Conservation (phyloP, 805 yeast species). For the Yarrowia keelungensis region DNA sequence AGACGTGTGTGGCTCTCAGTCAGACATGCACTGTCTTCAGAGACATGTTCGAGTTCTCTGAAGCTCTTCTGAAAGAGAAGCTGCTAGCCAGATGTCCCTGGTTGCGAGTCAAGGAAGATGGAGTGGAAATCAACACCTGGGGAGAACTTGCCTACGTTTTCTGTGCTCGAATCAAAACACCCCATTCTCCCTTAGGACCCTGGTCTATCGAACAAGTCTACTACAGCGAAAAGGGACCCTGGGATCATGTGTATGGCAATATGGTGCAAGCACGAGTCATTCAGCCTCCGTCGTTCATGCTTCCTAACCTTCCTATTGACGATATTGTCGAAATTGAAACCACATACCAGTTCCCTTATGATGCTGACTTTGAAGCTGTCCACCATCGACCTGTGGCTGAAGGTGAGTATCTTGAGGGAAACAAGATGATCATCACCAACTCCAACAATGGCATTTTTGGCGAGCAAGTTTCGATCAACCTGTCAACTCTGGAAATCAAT, state of each 20-base stretch:
- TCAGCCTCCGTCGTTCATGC: neutral
- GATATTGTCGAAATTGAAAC: constrained; percentile 7
- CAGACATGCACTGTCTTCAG: neutral
- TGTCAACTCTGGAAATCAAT: constrained; percentile 12
- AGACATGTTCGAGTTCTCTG: constrained; percentile 8
- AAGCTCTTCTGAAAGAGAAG: neutral
- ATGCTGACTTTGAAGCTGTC: constrained; percentile 15
- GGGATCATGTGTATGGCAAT: constrained; percentile 14
- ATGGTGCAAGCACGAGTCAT: neutral
- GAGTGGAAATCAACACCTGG: constrained; percentile 4
- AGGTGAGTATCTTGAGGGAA: constrained; percentile 13
- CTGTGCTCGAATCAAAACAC: neutral
- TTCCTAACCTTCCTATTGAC: neutral
- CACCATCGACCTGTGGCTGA: constrained; percentile 17
- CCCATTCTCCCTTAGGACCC: neutral
- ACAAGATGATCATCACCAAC: constrained; percentile 28
- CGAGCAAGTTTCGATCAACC: constrained; percentile 4
- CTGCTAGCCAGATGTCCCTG: constrained; percentile 12
- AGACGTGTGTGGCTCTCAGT: constrained; percentile 5
- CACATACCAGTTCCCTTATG: constrained; percentile 10
- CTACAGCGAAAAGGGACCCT: neutral
- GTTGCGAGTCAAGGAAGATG: constrained; percentile 1
- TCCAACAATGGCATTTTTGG: neutral
- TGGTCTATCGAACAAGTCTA: neutral
- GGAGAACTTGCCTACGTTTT: constrained; percentile 5